Evolutionary conservation across 208 protist species (phyloP), one percentile per base, ranked within the genome.

Genomic region (Angomonas ambiguus): DNA sequence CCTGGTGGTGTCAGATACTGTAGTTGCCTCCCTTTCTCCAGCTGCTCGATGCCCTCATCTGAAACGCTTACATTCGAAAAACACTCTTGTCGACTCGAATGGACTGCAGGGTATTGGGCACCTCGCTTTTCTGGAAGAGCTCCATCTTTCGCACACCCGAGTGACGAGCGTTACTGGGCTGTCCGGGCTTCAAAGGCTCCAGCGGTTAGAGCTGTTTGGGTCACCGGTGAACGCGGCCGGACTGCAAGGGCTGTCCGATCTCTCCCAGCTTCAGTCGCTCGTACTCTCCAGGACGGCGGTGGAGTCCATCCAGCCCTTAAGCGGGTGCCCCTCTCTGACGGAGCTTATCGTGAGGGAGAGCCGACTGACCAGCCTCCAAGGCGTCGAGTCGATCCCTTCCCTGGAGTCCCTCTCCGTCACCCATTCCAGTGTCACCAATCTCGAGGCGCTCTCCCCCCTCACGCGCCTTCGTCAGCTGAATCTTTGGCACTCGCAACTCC

Each of bases 401-500:
- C 59, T 77, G 57, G 65, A 11, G 18, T 51, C 59, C 4, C 62
- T 81, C 8, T 45, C 67, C 6, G 24, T 72, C 61, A 81, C 71
- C 2, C 71, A 77, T 56, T 74, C 64, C 49, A 59, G 57, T 22
- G 62, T 65, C 2, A 41, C 10, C 10, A 51, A 62, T 24, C 66
- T 74, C 35, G 51, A 57, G 13, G 28, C 51, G 24, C 51, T 81
- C 2, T 49, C 56, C 0, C 1, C 51, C 30, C 69, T 65, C 58
- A 33, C 32, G 41, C 27, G 42, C 24, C 59, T 77, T 32, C 33
- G 34, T 11, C 16, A 58, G 31, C 45, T 81, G 5, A 69, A 77
- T 25, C 27, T 81, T 45, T 74, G 76, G 67, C 57, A 56, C 33
- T 64, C 65, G 20, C 59, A 71, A 32, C 35, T 81, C 16, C 70